Percentiles rank a stretch among this genome's conserved stretches.
These are phyloP conservation scores for Diaporthe caulivora DNA, from an alignment of 2,329 filamentous ascomycete species.

Conservation along the genomic window DNA sequence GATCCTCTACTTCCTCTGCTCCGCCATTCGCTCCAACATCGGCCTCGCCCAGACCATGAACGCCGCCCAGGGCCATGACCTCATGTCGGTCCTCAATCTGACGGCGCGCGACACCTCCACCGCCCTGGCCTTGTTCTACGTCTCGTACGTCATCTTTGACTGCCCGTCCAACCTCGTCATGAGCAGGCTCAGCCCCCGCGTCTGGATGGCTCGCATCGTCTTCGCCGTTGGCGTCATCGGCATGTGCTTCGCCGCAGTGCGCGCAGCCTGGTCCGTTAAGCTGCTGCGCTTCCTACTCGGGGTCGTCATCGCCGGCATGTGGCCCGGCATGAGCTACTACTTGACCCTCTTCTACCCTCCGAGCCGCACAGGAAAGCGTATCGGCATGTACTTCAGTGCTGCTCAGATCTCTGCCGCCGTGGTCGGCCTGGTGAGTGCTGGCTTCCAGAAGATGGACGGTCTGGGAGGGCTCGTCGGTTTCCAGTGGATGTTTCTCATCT, in stretches of 20 bases:
- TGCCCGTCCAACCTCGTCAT: conserved; percentile 90
- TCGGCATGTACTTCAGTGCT: conserved; percentile 91
- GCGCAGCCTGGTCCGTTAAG: conserved; percentile 87
- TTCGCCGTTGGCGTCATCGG: conserved; percentile 88
- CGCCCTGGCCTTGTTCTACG: conserved; percentile 89
- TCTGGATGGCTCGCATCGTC: conserved; percentile 94
- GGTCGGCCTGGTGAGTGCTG: conserved; percentile 89
- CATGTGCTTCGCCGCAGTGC: conserved; percentile 84
- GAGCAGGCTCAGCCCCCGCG: conserved; percentile 84
- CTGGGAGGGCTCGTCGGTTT: conserved; percentile 81
- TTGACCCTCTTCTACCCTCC: conserved; percentile 93
- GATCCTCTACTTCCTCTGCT: conserved; percentile 92
- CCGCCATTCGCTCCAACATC: conserved; percentile 91
- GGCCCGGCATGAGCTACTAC: conserved; percentile 95
- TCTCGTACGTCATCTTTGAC: conserved; percentile 91
- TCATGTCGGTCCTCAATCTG: conserved; percentile 78
- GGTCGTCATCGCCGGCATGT: conserved; percentile 91
- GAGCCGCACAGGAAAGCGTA: conserved; percentile 85
- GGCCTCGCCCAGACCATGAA: conserved; percentile 98
- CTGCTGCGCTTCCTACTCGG: conserved; percentile 88
- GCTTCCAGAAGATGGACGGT: conserved; percentile 93
- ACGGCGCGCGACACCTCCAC: conserved; percentile 84
- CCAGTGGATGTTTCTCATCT: conserved; percentile 93
- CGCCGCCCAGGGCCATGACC: conserved; percentile 74
- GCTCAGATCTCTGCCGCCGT: conserved; percentile 90